A percentile compares a stretch with the other conserved stretches of the same genome.
Conservation (phyloP, 1,284 basidiomycete genomes). For the Moesziomyces aphidis region DNA sequence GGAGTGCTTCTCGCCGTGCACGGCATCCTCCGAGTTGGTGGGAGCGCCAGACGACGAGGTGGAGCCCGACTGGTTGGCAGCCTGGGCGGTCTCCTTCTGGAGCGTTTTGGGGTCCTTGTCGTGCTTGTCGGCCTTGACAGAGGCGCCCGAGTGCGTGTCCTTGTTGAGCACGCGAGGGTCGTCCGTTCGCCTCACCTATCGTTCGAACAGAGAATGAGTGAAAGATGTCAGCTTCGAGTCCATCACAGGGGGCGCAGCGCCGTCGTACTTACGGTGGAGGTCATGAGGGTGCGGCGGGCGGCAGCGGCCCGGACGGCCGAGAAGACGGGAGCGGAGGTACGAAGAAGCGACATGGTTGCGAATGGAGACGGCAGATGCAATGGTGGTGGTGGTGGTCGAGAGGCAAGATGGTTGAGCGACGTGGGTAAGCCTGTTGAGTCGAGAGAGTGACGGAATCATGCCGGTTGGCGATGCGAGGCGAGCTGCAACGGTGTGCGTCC, state of each 20-base stretch:
- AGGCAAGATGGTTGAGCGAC: no score
- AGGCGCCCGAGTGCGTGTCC: conserved; percentile 47
- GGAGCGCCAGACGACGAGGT: conserved; percentile 10
- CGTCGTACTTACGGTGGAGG: conserved; percentile 29
- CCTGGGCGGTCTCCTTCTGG: conserved; percentile 31
- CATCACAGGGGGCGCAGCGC: no score
- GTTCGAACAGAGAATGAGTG: background rate
- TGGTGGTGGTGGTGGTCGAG: background rate
- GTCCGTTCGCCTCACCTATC: conserved; percentile 36
- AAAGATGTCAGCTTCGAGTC: background rate
- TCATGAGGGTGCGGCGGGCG: conserved; percentile 20
- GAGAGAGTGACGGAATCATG: background rate
- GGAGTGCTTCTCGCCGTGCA: conserved; percentile 50
- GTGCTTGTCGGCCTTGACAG: conserved; percentile 51
- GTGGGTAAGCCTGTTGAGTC: no score
- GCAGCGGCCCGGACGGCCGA: conserved; percentile 7
- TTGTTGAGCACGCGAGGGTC: conserved; percentile 35
- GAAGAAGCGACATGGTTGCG: conserved; percentile 42
- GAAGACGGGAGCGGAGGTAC: conserved; percentile 20
- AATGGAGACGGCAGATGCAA: background rate
- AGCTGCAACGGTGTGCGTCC: background rate
- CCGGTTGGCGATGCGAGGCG: no score
- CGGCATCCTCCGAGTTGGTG: conserved; percentile 51
- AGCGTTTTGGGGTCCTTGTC: conserved; percentile 48
- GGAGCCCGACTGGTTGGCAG: conserved; percentile 13